These are phyloP conservation scores for Colletotrichum trifolii DNA, from an alignment of 2,329 filamentous ascomycete genomes.

Conservation along the genomic window DNA sequence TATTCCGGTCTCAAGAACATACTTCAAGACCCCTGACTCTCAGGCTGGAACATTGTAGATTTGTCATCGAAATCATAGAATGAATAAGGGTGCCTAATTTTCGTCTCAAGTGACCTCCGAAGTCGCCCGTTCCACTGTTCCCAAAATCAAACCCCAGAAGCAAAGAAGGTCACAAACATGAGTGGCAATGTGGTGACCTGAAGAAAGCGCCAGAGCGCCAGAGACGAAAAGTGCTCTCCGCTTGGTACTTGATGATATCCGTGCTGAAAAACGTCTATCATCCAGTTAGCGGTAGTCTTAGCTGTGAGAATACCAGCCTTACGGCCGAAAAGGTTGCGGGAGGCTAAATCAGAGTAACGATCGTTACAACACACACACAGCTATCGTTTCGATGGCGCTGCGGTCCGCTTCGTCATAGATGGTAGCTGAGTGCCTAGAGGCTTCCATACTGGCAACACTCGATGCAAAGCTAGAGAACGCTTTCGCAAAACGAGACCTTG, in stretches of 20 bases:
- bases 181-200: conserved; percentile 22
- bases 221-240: background rate
- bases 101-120: background rate
- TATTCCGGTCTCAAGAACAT: too few relatives aligned
- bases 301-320: background rate
- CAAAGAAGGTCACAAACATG: conserved; percentile 15
- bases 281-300: background rate
- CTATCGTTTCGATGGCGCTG: conserved; percentile 42
- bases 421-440: conserved; percentile 34
- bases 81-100: background rate
- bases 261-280: conserved; percentile 28
- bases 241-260: conserved; percentile 15
- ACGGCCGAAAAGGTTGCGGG: conserved; percentile 38
- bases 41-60: too few relatives aligned
- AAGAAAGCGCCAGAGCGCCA: conserved; percentile 12
- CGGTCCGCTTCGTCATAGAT: conserved; percentile 43
- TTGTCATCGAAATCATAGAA: background rate
- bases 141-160: conserved; percentile 19
- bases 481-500: conserved; percentile 12
- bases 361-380: conserved; percentile 43
- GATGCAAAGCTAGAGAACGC: background rate
- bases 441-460: background rate
- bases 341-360: conserved; percentile 41
- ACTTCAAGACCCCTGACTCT: too few relatives aligned
- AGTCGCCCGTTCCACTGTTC: background rate